These are phyloP conservation scores for Plasmodium gallinaceum DNA, from an alignment of 169 alveolate species.

Conservation along the genomic window DNA sequence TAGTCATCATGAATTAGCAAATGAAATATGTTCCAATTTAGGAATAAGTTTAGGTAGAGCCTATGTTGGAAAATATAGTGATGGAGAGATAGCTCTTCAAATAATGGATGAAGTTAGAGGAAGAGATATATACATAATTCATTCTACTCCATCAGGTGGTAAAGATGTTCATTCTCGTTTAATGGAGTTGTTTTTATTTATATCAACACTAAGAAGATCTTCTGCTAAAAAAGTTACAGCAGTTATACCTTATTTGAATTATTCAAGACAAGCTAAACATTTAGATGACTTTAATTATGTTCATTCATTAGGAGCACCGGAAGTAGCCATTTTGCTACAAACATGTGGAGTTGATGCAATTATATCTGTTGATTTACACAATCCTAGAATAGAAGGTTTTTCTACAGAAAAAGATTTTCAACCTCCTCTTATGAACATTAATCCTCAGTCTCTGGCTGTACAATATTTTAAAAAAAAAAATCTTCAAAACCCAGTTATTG, in stretches of 20 bases:
- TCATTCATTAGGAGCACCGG: slow-evolving; percentile 66
- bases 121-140: slow-evolving; percentile 89
- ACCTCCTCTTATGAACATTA: slow-evolving; percentile 83
- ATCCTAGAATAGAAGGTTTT: slow-evolving; percentile 83
- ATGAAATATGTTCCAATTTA: slow-evolving; percentile 83
- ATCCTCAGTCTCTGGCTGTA: slow-evolving; percentile 84
- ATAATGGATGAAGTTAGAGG: slow-evolving; percentile 91
- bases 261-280: slow-evolving; percentile 86
- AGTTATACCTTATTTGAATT: slow-evolving; percentile 93
- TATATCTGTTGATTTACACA: slow-evolving; percentile 87
- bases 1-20: slow-evolving; percentile 81
- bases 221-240: slow-evolving; percentile 91
- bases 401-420: slow-evolving; percentile 77
- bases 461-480: slow-evolving; percentile 80
- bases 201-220: slow-evolving; percentile 90
- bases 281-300: slow-evolving; percentile 47
- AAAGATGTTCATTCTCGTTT: slow-evolving; percentile 83
- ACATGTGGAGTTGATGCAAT: slow-evolving; percentile 86
- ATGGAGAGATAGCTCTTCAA: slow-evolving; percentile 91
- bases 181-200: slow-evolving; percentile 76
- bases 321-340: slow-evolving; percentile 78
- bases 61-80: slow-evolving; percentile 87
- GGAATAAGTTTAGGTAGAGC: slow-evolving; percentile 86
- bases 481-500: slow-evolving; percentile 81
- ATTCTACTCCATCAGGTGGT: slow-evolving; percentile 89